phyloP scores from a whole-genome alignment of 1,284 basidiomycete species.

The Trichosporon coremiiforme region DNA sequence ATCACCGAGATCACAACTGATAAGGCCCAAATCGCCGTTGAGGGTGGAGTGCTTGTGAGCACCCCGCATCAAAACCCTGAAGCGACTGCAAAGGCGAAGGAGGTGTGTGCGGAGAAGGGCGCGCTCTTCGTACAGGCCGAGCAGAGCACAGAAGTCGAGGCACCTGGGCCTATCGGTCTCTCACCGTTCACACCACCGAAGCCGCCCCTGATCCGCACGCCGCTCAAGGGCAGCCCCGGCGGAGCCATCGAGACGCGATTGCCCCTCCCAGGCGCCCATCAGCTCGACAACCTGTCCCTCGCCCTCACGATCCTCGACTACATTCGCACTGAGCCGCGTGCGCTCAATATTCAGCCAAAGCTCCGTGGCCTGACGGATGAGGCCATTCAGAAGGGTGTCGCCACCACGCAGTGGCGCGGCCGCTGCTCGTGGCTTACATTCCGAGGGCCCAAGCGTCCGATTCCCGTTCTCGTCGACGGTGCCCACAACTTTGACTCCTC shows the following conservation, averaged over 20 bases:
- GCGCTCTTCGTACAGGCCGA: constrained; percentile 41
- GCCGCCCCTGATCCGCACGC: constrained; percentile 33
- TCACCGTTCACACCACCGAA: constrained; percentile 35
- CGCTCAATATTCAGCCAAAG: constrained; percentile 44
- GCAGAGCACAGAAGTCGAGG: constrained; percentile 9
- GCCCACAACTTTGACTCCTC: constrained; percentile 93
- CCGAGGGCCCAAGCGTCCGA: constrained; percentile 40
- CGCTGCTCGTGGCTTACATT: constrained; percentile 68
- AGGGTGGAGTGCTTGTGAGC: constrained; percentile 70
- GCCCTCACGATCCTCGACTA: constrained; percentile 68
- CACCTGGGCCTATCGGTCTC: constrained; percentile 44
- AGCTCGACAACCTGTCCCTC: constrained; percentile 75
- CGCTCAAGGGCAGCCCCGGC: constrained; percentile 21
- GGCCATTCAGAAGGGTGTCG: constrained; percentile 65
- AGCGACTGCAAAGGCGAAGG: constrained; percentile 59
- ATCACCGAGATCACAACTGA: constrained; percentile 74
- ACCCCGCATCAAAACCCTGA: constrained; percentile 67
- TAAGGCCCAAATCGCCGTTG: constrained; percentile 80
- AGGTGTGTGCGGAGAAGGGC: constrained; percentile 53
- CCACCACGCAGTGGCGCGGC: constrained; percentile 72
- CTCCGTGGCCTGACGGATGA: constrained; percentile 58
- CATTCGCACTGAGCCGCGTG: constrained; percentile 61
- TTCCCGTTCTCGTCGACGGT: constrained; percentile 76
- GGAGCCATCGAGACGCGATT: constrained; percentile 39
- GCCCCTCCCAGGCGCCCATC: constrained; percentile 77